A percentile compares a stretch with the other conserved stretches of the same genome.
Conservation (phyloP, 129 eudicot genomes). For the Gnaphalium uliginosum region DNA sequence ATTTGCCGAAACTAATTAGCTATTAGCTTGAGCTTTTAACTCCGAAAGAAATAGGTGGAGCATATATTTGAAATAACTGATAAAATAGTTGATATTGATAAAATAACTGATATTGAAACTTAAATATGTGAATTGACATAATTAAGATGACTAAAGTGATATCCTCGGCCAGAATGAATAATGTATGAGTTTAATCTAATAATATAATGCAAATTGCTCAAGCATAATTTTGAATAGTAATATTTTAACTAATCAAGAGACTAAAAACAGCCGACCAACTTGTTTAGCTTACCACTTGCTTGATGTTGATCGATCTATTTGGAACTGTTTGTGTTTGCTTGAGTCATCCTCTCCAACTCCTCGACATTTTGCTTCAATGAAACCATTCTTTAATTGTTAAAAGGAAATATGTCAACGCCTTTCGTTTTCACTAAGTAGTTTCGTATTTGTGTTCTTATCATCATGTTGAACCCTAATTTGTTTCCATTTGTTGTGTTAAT, state of each 20-base stretch:
- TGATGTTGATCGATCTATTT: slow-evolving; percentile 31
- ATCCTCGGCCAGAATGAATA: too few species aligned
- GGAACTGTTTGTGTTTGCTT: slow-evolving; percentile 20
- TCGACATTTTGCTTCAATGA: slow-evolving; percentile 27
- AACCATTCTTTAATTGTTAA: slow-evolving; percentile 8
- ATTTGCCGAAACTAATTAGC: too few species aligned
- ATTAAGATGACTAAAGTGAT: too few species aligned
- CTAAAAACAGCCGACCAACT: slow-evolving; percentile 35
- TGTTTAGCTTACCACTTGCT: not conserved
- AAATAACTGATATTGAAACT: too few species aligned
- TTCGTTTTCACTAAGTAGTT: slow-evolving; percentile 6
- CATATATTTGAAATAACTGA: too few species aligned
- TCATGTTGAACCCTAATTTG: slow-evolving; percentile 11
- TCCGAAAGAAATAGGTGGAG: too few species aligned
- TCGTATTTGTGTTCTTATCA: slow-evolving; percentile 9
- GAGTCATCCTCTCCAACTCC: slow-evolving; percentile 28
- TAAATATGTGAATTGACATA: too few species aligned
- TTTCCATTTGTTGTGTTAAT: slow-evolving; percentile 1
- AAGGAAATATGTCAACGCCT: slow-evolving; percentile 25
- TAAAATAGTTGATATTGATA: too few species aligned
- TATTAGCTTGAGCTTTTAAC: too few species aligned
- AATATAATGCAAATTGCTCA: slow-evolving; percentile 19
- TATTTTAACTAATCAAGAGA: slow-evolving; percentile 1
- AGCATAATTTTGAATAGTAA: not conserved
- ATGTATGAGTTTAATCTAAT: too few species aligned